Base-by-base conservation (phyloP, 352 stramenopile species). In the Globisporangium yorkense region DNA sequence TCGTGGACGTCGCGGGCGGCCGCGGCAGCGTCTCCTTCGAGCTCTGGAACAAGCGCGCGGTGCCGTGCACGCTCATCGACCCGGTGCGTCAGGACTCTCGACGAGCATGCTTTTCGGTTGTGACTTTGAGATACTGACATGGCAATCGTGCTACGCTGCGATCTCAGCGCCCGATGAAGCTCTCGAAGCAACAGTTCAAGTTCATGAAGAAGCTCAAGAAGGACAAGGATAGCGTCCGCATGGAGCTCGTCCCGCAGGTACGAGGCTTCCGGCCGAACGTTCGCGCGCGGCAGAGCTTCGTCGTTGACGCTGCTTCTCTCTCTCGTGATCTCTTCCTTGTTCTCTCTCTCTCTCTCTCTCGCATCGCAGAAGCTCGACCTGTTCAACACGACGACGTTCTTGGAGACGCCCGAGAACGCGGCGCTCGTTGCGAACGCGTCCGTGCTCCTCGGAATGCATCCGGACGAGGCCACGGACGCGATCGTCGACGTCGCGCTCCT, bases 381-480 rank as follows among this genome's bases (percentile, higher is more conserved):
- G 20, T 86, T 89, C 63, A 88, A 94, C 54, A 71, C 62, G 53
- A 84, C 62, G 18, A 79, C 70, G 24, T 88, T 78, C 56, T 61
- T 91, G 7, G 66, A 87, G 37, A 71, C 74, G 12, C 15, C 61
- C 0, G 59, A 70, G 10, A 72, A 88, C 59, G 60, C 71, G 8
- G 15, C 67, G 29, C 84, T 93, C 0, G 59, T 98, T 7, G 44
- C 78, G 13, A 67, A 87, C 58, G 72, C 83, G 35, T 96, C 88
- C 5, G 53, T 97, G 29, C 75, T 98, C 35, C 65, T 97, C 4
- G 94, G 94, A 0, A 97, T 98, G 84, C 94, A 98, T 61, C 93
- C 94, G 18, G 96, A 99, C 65, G 89, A 96, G 62, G 96, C 96
- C 6, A 98, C 96, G 0, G 96, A 98, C 63, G 78, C 84, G 5